phyloP scores from a whole-genome alignment of 1,284 basidiomycete genomes.

The Trametes pubescens region DNA sequence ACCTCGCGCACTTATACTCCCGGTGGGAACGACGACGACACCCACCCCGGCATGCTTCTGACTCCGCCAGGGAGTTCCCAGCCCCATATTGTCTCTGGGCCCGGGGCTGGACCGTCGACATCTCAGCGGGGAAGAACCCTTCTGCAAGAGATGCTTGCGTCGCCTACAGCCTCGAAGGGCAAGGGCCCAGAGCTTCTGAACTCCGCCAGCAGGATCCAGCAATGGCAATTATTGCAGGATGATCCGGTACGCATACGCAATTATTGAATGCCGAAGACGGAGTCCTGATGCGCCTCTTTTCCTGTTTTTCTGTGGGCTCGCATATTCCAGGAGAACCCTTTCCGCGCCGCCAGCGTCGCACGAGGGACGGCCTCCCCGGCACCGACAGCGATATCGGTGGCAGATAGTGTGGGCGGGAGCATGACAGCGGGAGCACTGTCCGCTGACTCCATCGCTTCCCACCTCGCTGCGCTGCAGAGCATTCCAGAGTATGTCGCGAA shows the following conservation, averaged over 20 bases:
- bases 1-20: slow-evolving; percentile 16
- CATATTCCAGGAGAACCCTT: slow-evolving; percentile 33
- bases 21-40: slow-evolving; percentile 26
- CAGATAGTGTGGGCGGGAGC: slow-evolving; percentile 16
- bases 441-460: slow-evolving; percentile 30
- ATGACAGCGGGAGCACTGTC: slow-evolving; percentile 18
- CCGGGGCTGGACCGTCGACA: slow-evolving; percentile 17
- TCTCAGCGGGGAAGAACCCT: slow-evolving; percentile 9
- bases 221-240: slow-evolving; percentile 31
- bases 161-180: slow-evolving; percentile 30
- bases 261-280: slow-evolving; percentile 4
- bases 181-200: slow-evolving; percentile 22
- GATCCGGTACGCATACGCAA: slow-evolving; percentile 33
- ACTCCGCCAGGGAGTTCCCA: slow-evolving; percentile 36
- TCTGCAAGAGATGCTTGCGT: slow-evolving; percentile 12
- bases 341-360: slow-evolving; percentile 26
- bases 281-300: slow-evolving; percentile 25
- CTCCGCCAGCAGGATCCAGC: slow-evolving; percentile 11
- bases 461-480: slow-evolving; percentile 23
- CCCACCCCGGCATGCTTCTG: slow-evolving; percentile 25
- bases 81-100: slow-evolving; percentile 12
- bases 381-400: slow-evolving; percentile 15
- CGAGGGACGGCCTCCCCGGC: slow-evolving; percentile 13
- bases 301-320: slow-evolving; percentile 21
- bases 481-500: slow-evolving; percentile 48